Percentiles rank a stretch among this genome's conserved stretches.
Evolutionary conservation across 257 asterid genomes (phyloP).

Genomic region (Solanum megistacrolobum): DNA sequence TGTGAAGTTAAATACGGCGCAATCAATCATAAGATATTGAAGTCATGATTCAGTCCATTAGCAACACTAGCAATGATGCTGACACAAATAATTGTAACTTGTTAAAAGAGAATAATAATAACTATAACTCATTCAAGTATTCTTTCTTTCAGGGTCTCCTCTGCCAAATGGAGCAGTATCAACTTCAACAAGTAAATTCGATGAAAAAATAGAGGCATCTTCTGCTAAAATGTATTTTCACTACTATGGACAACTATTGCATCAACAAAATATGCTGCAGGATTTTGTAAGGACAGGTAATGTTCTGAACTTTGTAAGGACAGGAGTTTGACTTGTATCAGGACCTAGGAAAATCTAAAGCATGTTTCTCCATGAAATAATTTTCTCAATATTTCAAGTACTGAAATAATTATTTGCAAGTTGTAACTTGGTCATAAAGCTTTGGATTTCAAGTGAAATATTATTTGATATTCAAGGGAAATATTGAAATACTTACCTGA

Average conservation of each 20-base stretch:
- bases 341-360: not conserved
- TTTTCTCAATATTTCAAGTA: not conserved
- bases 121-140: not conserved
- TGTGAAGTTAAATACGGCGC: not conserved
- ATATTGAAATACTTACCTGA: not conserved
- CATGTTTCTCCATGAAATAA: not conserved
- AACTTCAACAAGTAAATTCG: slow-evolving; percentile 68
- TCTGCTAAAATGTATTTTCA: slow-evolving; percentile 99
- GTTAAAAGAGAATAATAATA: not conserved
- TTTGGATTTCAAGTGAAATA: not conserved
- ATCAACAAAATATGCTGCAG: slow-evolving; percentile 99
- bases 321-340: not conserved
- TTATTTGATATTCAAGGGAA: not conserved
- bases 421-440: not conserved
- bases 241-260: slow-evolving; percentile 94
- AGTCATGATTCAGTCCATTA: not conserved
- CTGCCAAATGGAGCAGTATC: slow-evolving; percentile 54
- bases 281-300: slow-evolving; percentile 98
- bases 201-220: slow-evolving; percentile 88
- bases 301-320: not conserved
- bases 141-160: slow-evolving; percentile 35
- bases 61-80: not conserved
- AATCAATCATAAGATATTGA: not conserved
- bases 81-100: not conserved
- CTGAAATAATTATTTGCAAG: not conserved